Percentiles rank a stretch among this genome's conserved stretches.
Conservation (phyloP, 306 rosid species). For the Mucuna pruriens region DNA sequence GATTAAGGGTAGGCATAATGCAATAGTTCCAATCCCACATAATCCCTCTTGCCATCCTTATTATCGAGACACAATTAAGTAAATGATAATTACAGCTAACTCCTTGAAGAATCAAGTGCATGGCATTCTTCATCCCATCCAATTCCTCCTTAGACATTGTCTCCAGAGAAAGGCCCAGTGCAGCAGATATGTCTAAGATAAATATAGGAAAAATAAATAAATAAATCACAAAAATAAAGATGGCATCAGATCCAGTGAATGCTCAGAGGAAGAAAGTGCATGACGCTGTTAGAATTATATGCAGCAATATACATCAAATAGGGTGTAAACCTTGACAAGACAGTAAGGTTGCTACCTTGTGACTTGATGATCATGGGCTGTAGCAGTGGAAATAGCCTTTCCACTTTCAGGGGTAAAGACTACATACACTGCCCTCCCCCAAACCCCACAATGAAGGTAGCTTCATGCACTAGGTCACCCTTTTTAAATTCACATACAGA, state of each 20-base stretch:
- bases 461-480: background rate
- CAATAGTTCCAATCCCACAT: constrained; percentile 27
- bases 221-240: constrained; percentile 29
- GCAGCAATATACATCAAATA: constrained; percentile 25
- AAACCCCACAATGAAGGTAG: constrained; percentile 18
- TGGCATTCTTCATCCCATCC: constrained; percentile 75
- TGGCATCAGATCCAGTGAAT: constrained; percentile 30
- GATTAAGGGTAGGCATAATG: background rate
- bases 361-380: constrained; percentile 4
- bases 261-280: constrained; percentile 20
- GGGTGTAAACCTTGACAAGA: constrained; percentile 7
- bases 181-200: constrained; percentile 86
- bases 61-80: constrained; percentile 24
- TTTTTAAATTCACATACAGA: constrained; percentile 24
- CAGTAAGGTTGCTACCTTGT: background rate
- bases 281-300: constrained; percentile 10
- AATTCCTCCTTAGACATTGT: constrained; percentile 77
- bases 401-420: constrained; percentile 18
- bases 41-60: constrained; percentile 26
- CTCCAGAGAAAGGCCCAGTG: constrained; percentile 80
- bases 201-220: constrained; percentile 49
- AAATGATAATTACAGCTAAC: constrained; percentile 75
- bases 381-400: constrained; percentile 1
- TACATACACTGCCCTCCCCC: constrained; percentile 4
- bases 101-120: constrained; percentile 91